Conservation (phyloP, 31 red algal genomes). For the Bonnemaisonia californica region DNA sequence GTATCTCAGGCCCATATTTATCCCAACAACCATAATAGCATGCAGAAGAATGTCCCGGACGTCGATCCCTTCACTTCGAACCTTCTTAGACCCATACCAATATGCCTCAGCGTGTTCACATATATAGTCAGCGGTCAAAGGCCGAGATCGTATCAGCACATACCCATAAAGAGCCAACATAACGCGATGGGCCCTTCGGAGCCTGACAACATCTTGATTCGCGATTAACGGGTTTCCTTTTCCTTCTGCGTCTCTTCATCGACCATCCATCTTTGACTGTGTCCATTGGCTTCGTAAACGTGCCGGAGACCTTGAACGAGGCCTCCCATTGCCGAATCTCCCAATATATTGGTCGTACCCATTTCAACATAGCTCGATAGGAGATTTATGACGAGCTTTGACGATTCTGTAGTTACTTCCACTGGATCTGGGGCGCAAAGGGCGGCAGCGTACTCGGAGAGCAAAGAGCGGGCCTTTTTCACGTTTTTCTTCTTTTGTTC, state of each 20-base stretch:
- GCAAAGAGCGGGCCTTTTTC: too few species aligned
- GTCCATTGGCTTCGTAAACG: constrained; percentile 29
- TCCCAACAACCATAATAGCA: constrained; percentile 37
- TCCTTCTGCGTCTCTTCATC: neutral
- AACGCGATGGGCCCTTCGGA: constrained; percentile 25
- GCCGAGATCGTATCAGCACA: constrained; percentile 6
- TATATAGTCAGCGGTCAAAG: constrained; percentile 4
- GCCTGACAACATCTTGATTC: constrained; percentile 34
- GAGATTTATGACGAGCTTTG: constrained; percentile 40
- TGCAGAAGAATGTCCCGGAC: constrained; percentile 33
- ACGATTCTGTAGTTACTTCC: constrained; percentile 24
- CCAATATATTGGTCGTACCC: neutral
- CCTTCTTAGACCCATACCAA: constrained; percentile 23
- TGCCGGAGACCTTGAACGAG: constrained; percentile 17
- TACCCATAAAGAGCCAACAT: neutral
- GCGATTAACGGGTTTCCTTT: constrained; percentile 27
- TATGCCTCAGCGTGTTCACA: constrained; percentile 32
- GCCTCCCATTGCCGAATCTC: constrained; percentile 28
- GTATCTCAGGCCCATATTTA: constrained; percentile 37
- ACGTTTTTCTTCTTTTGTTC: too few species aligned
- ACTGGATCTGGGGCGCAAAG: constrained; percentile 36
- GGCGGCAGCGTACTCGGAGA: too few species aligned
- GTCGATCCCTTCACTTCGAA: neutral
- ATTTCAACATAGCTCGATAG: constrained; percentile 50
- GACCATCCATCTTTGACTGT: constrained; percentile 3